phyloP scores from a whole-genome alignment of 2,329 filamentous ascomycete genomes.

The Penicillium sp. region DNA sequence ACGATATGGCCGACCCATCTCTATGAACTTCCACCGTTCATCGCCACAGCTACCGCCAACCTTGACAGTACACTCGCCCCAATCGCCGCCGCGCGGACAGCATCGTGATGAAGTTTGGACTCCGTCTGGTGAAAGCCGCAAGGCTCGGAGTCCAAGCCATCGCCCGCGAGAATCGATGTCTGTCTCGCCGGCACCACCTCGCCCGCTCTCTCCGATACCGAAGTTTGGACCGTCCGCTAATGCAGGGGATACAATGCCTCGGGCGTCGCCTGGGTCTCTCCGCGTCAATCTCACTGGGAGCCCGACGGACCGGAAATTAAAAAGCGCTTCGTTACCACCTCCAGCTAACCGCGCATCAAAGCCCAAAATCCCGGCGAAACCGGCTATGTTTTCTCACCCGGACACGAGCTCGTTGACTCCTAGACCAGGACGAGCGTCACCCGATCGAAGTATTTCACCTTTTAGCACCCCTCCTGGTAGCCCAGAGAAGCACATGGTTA shows the following conservation, averaged over 20 bases:
- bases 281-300: constrained; percentile 18
- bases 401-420: constrained; percentile 32
- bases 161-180: constrained; percentile 28
- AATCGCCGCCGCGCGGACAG: constrained; percentile 40
- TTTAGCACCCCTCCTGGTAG: constrained; percentile 85
- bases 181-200: constrained; percentile 21
- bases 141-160: constrained; percentile 28
- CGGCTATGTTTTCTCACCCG: constrained; percentile 34
- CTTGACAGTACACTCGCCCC: constrained; percentile 46
- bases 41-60: constrained; percentile 45
- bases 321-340: constrained; percentile 59
- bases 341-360: constrained; percentile 80
- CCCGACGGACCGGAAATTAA: constrained; percentile 33
- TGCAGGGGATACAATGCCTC: constrained; percentile 16
- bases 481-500: constrained; percentile 57
- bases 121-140: constrained; percentile 63
- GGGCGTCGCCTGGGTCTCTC: constrained; percentile 24
- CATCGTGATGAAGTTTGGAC: constrained; percentile 40
- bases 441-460: constrained; percentile 63
- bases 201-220: constrained; percentile 34
- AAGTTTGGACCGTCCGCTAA: constrained; percentile 26
- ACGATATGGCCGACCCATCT: constrained; percentile 57
- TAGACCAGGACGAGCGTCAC: constrained; percentile 24
- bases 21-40: constrained; percentile 42
- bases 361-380: constrained; percentile 61